These are phyloP conservation scores for Diaporthe citri DNA, from an alignment of 2,329 filamentous ascomycete species.

Conservation along the genomic window DNA sequence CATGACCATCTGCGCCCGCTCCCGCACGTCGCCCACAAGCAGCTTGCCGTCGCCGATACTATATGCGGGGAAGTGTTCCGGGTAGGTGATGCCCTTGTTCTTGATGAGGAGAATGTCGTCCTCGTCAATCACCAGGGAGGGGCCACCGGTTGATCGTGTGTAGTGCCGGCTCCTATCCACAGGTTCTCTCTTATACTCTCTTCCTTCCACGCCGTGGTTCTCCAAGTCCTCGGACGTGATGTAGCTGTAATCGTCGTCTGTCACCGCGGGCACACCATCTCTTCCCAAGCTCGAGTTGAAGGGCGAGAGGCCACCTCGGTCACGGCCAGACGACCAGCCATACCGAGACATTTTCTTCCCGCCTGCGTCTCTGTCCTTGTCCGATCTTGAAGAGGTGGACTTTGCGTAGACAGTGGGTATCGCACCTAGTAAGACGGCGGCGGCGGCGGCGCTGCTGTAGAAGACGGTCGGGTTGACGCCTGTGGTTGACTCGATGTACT, in stretches of 20 bases:
- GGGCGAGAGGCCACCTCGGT: constrained; percentile 61
- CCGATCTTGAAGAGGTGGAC: constrained; percentile 43
- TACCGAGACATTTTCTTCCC: constrained; percentile 63
- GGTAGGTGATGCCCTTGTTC: constrained; percentile 74
- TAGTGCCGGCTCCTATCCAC: constrained; percentile 31
- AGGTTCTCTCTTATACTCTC: constrained; percentile 45
- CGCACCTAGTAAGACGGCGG: constrained; percentile 61
- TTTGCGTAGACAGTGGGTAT: constrained; percentile 52
- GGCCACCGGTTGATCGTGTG: constrained; percentile 41
- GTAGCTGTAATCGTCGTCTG: constrained; percentile 83
- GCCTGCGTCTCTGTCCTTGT: constrained; percentile 42
- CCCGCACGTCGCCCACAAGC: constrained; percentile 73
- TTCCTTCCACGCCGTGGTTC: constrained; percentile 53
- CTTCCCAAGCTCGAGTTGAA: constrained; percentile 59
- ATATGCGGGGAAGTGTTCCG: constrained; percentile 80
- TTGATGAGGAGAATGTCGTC: constrained; percentile 81
- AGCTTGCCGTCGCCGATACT: constrained; percentile 81
- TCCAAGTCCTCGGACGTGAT: constrained; percentile 83
- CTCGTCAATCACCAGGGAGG: constrained; percentile 57
- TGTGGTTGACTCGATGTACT: constrained; percentile 63
- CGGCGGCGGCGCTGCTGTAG: constrained; percentile 65
- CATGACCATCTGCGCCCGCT: constrained; percentile 76
- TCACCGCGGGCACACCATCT: constrained; percentile 69
- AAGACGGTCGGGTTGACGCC: constrained; percentile 63
- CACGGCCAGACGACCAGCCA: constrained; percentile 61